Evolutionary conservation across 2,329 filamentous ascomycete genomes (phyloP), one percentile per base, ranked within the genome.

Genomic region (Hirsutella rhossiliensis): DNA sequence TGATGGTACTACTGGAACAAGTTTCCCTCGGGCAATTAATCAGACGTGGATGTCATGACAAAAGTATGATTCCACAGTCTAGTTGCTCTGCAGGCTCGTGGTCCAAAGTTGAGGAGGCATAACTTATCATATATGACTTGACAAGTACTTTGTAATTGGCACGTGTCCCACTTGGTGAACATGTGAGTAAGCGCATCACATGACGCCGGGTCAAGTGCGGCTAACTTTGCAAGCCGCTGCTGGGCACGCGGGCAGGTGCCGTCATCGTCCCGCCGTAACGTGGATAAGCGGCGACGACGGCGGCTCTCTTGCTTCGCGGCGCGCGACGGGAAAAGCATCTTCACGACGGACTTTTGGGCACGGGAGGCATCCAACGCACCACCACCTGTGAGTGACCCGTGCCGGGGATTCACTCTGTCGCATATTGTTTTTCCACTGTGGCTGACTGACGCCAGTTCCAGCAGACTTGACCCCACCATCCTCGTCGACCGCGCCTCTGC

Each of bases 201-300:
- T 60, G 60, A 60, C 47, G 31, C 19, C 50, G 58, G 56, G 27
- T 52, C 46, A 59, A 52, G 47, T 31, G 41, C 59, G 54, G 52
- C 41, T 55, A 58, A 59, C 49, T 40, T 20, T 36, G 27, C 41
- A 36, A 5, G 18, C 5, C 7, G 34, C 44, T 44, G 43, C 43
- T 43, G 32, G 47, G 15, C 15, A 15, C 4, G 18, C 13, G 18
- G 18, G 34, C 18, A 17, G 34, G 34, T 37, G 34, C 59, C 57
- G 59, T 62, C 58, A 61, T 61, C 56, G 51, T 45, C 46, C 50
- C 36, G 44, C 45, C 43, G 27, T 41, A 45, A 52, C 45, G 32
- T 38, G 32, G 30, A 34, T 20, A 30, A 32, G 43, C 42, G 40
- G 32, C 42, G 17, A 31, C 31, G 15, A 40, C 31, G 30, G 29